Evolutionary conservation across 108 stramenopile genomes (phyloP), one percentile per base, ranked within the genome.

Genomic region (Fragilaria crotonensis): DNA sequence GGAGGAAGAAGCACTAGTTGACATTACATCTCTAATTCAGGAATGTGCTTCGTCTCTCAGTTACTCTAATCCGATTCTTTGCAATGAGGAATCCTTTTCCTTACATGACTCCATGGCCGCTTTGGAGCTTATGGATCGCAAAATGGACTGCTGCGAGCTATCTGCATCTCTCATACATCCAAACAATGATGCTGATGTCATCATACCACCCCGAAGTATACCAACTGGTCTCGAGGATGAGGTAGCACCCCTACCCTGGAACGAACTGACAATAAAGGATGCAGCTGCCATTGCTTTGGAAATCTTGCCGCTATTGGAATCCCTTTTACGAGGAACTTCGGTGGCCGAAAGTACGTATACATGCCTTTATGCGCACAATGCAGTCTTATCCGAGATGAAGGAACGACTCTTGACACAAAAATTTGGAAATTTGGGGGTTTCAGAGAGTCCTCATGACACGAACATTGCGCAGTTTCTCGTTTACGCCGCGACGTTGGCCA

Each of bases 91-190:
- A 25, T 49, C 71, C 20, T 89, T 96, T 59, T 64, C 60, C 56
- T 64, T 96, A 29, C 81, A 78, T 45, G 95, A 94, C 56, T 84
- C 93, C 73, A 96, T 96, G 95, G 73, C 89, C 0, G 95, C 95
- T 4, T 66, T 90, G 29, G 93, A 96, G 65, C 33, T 96, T 4
- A 83, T 89, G 68, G 93, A 96, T 50, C 52, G 60, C n/a, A 87
- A 87, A 52, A 93, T 94, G 93, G 95, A 96, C 70, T 85, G 85
- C 60, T 87, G 87, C 62, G 84, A 89, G 59, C 69, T 89, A 57
- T 79, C 85, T 18, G 46, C 63, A n/a, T 55, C 64, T 44, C 18
- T 56, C 64, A 21, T 25, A 45, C 20, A 25, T 27, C 19, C 14
- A 11, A 26, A 14, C 49, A 45, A 51, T 9, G 48, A 52, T 22